Evolutionary conservation across 441 rosid genomes (phyloP).

Genomic region (Corymbia calophylla): DNA sequence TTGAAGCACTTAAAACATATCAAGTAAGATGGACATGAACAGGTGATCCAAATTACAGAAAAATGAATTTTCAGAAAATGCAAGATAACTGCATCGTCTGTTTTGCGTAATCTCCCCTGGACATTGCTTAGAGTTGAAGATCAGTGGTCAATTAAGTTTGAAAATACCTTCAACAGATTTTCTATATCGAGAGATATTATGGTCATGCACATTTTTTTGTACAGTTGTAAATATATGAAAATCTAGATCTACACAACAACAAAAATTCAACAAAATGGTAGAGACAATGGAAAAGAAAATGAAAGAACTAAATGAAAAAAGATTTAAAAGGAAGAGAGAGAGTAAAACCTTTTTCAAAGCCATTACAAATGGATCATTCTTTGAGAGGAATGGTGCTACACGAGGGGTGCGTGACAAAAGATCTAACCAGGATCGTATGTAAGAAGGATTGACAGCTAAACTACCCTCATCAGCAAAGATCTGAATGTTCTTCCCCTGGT

Average conservation of each 20-base stretch:
- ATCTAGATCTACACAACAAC: neutral
- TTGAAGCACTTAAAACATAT: neutral
- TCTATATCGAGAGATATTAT: neutral
- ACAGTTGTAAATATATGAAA: neutral
- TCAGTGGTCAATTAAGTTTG: neutral
- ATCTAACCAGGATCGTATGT: constrained; percentile 74
- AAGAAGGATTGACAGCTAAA: constrained; percentile 77
- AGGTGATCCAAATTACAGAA: neutral
- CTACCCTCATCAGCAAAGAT: constrained; percentile 81
- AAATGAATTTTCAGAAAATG: neutral
- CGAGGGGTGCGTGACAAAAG: constrained; percentile 85
- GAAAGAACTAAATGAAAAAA: neutral
- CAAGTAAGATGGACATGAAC: neutral
- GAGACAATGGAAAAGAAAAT: neutral
- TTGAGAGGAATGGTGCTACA: constrained; percentile 87
- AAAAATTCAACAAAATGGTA: neutral
- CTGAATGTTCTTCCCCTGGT: constrained; percentile 65
- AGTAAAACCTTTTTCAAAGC: constrained; percentile 67
- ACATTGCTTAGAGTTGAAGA: neutral
- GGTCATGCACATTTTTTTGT: neutral
- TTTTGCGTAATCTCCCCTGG: neutral
- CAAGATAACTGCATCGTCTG: neutral
- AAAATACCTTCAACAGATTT: neutral
- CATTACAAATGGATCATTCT: constrained; percentile 77
- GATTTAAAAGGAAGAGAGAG: neutral